Conservation (phyloP, 352 stramenopile species). For the Nothophytophthora sp. region DNA sequence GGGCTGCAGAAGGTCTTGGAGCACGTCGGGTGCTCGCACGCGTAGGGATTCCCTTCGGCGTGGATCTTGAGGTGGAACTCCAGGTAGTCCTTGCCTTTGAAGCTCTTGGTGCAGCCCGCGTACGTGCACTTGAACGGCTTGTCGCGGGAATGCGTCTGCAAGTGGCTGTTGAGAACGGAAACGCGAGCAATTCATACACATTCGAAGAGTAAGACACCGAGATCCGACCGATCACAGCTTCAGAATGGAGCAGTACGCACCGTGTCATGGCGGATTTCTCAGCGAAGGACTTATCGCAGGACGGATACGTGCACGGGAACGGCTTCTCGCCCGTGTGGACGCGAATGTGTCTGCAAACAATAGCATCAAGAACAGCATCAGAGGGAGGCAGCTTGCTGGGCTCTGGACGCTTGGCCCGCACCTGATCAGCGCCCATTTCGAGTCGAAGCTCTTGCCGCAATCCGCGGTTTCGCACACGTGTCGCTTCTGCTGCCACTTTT, state of each 20-base stretch:
- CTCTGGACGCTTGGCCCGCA: too few relatives aligned
- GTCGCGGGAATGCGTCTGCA: constrained; percentile 83
- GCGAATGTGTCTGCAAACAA: constrained; percentile 68
- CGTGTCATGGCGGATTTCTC: constrained; percentile 88
- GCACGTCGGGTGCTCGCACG: constrained; percentile 76
- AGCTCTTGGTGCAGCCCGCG: constrained; percentile 84
- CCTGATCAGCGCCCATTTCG: constrained; percentile 83
- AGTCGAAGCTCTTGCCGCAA: constrained; percentile 87
- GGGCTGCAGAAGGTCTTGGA: constrained; percentile 86
- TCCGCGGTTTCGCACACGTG: constrained; percentile 65
- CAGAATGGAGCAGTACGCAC: constrained; percentile 21
- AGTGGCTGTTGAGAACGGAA: constrained; percentile 42
- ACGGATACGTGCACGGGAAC: constrained; percentile 79
- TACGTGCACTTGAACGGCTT: constrained; percentile 90
- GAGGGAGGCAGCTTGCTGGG: too few relatives aligned
- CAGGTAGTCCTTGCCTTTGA: constrained; percentile 87
- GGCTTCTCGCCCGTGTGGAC: constrained; percentile 89
- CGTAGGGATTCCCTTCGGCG: constrained; percentile 77
- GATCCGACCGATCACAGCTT: not conserved
- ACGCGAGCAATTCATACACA: too few relatives aligned
- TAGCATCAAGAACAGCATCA: constrained; percentile 7
- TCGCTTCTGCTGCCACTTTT: constrained; percentile 72
- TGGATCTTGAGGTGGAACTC: constrained; percentile 89
- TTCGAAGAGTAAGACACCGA: not conserved
- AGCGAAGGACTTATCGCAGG: constrained; percentile 89